Evolutionary conservation across 2,329 filamentous ascomycete species (phyloP).

Genomic region (Fulvia fulva): DNA sequence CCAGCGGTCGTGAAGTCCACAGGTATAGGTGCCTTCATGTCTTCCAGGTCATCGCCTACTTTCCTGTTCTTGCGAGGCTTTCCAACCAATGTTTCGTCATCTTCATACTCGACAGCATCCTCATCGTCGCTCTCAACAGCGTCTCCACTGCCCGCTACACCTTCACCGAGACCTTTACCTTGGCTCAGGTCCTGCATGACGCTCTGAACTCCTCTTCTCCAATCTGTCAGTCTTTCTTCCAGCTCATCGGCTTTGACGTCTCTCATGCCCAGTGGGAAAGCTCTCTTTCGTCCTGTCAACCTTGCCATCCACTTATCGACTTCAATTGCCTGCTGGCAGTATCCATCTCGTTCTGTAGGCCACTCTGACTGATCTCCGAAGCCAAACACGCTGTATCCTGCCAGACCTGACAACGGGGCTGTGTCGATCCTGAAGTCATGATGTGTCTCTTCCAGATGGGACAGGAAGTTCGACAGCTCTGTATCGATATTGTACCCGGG

Average conservation of each 20-base stretch:
- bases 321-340: conserved; percentile 86
- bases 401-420: conserved; percentile 67
- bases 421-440: conserved; percentile 97
- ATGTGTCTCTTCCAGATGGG: conserved; percentile 86
- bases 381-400: conserved; percentile 91
- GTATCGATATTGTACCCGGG: conserved; percentile 96
- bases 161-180: conserved; percentile 56
- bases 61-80: conserved; percentile 38
- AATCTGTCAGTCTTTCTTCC: conserved; percentile 65
- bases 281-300: conserved; percentile 77
- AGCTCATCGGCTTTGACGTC: conserved; percentile 69
- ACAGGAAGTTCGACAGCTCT: conserved; percentile 79
- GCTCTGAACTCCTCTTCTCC: conserved; percentile 70
- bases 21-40: conserved; percentile 64
- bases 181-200: conserved; percentile 58
- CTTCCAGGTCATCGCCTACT: conserved; percentile 73
- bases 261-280: conserved; percentile 82
- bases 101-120: conserved; percentile 54
- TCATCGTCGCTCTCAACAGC: conserved; percentile 81
- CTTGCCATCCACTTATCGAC: conserved; percentile 98
- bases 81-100: conserved; percentile 37
- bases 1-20: conserved; percentile 81
- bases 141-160: conserved; percentile 76
- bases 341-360: conserved; percentile 86
- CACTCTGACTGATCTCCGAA: conserved; percentile 89